Evolutionary conservation across 805 yeast genomes (phyloP).

Genomic region (Wickerhamiella kurtzmanii): DNA sequence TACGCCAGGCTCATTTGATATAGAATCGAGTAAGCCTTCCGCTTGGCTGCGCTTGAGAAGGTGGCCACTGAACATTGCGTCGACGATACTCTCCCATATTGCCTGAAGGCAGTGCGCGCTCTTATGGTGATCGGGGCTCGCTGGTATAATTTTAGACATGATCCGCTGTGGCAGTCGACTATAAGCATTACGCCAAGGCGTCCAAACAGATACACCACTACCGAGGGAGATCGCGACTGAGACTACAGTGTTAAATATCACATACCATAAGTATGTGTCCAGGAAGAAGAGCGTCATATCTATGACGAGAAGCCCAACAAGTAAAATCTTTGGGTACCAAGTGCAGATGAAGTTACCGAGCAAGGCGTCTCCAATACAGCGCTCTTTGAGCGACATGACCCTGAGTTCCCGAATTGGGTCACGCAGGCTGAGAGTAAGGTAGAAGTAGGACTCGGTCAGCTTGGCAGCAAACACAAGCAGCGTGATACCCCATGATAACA

Average conservation of each 20-base stretch:
- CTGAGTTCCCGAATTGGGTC: conserved; percentile 64
- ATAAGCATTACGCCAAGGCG: conserved; percentile 78
- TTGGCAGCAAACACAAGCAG: conserved; percentile 51
- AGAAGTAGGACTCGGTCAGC: conserved; percentile 65
- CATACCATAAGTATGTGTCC: conserved; percentile 79
- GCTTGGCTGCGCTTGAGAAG: conserved; percentile 61
- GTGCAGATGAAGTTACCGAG: conserved; percentile 42
- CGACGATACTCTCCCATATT: conserved; percentile 74
- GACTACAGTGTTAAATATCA: conserved; percentile 61
- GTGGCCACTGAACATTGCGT: conserved; percentile 74
- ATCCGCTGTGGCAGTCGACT: conserved; percentile 66
- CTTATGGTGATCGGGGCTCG: conserved; percentile 17
- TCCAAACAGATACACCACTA: conserved; percentile 71
- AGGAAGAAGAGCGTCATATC: conserved; percentile 59
- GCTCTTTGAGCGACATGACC: conserved; percentile 35
- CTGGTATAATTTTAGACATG: conserved; percentile 44
- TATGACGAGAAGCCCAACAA: conserved; percentile 41
- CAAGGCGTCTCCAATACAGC: conserved; percentile 49
- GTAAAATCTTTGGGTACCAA: conserved; percentile 43
- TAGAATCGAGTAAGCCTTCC: conserved; percentile 32
- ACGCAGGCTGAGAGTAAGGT: conserved; percentile 53
- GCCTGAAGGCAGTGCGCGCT: neutral
- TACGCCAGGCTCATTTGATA: conserved; percentile 57
- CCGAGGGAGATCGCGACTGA: conserved; percentile 60
- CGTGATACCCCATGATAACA: conserved; percentile 63